Base-by-base conservation (phyloP, 2,329 filamentous ascomycete genomes). In the Exophiala alcalophila region DNA sequence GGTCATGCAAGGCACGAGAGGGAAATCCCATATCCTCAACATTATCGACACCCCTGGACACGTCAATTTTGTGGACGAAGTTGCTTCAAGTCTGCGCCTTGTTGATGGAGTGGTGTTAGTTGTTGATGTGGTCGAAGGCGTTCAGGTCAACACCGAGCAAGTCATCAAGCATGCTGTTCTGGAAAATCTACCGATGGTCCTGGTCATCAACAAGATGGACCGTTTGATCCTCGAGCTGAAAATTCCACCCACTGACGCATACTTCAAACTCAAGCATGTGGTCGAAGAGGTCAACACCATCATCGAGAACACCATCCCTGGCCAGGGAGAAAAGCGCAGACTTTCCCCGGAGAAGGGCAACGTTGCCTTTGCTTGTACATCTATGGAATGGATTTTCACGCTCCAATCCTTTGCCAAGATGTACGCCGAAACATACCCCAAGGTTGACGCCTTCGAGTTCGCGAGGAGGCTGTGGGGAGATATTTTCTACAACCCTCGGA, bases 251-350 rank as follows among this genome's bases (percentile, higher is more conserved):
- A 87, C 83, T 53, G 92, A 98, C 62, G 92, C 92, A 9, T 98
- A 98, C 69, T 97, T 96, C 75, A 98, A 98, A 73, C 74, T 98
- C 40, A 97, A 96, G 69, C 90, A 97, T 64, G 89, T 96, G n/a
- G 81, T 98, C 39, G 92, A 98, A 65, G 88, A 97, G 66, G 90
- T 98, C 65, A 98, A 98, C 67, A 95, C 88, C 1, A 73, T 92
- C 55, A 97, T 98, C 58, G 87, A 94, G 61, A 89, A 86, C 61
- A 84, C 86, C 3, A 74, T 89, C 19, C 91, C 92, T 3, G 84
- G 87, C 2, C 79, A 80, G 56, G 89, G 90, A 19, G 86, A 87
- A 59, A 80, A 77, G 49, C 81, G 80, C 65, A 80, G 92, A 52
- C 67, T 98, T 50, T 97, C 91, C 55, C 92, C 92, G 0, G 92